Evolutionary conservation across 1,139 yeast species (phyloP), one percentile per base, ranked within the genome.

Genomic region (Saccharomyces hybrid): DNA sequence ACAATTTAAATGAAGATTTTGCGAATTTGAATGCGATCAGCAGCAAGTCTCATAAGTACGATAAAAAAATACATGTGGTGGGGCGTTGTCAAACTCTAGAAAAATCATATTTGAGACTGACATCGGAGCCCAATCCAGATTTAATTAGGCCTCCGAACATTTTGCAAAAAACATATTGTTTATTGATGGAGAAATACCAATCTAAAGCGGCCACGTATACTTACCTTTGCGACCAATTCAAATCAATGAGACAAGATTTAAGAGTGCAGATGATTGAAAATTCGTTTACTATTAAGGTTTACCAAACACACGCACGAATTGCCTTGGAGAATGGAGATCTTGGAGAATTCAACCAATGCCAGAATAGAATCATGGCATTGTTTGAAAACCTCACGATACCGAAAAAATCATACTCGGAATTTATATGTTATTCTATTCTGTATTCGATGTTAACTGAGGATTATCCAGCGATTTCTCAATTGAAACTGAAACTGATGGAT

Each of bases 261-360:
- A 88, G 96, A 3, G 98, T 93, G 7, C 99, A 93, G 70, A 88
- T 88, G 67, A 84, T 93, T 49, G 86, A 84, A 63, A 83, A 84
- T 65, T 85, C 81, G 49, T 88, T 93, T 65, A 81, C 97, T 0
- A 81, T 89, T 9, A 67, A 73, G 53, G 96, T 90, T 0, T 93
- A 93, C 69, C 96, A 89, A 69, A 78, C 83, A 2, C 96, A 93
- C 70, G 96, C 95, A 5, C 79, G 90, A 50, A 75, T 91, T n/a
- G 95, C 98, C 0, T 77, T 93, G 46, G 86, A 84, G 61, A 83
- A 86, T 66, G 78, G 81, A 50, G 99, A 93, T 69, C 72, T 91
- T 61, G 98, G 98, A 5, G 99, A 93, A 67, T 91, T 87, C 70
- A 93, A 93, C 70, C 98, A 93, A 68, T 93, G 99, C 68, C 96